A percentile compares a stretch with the other conserved stretches of the same genome.
Conservation (phyloP, 2,329 filamentous ascomycete species). For the Penicillium sp. region DNA sequence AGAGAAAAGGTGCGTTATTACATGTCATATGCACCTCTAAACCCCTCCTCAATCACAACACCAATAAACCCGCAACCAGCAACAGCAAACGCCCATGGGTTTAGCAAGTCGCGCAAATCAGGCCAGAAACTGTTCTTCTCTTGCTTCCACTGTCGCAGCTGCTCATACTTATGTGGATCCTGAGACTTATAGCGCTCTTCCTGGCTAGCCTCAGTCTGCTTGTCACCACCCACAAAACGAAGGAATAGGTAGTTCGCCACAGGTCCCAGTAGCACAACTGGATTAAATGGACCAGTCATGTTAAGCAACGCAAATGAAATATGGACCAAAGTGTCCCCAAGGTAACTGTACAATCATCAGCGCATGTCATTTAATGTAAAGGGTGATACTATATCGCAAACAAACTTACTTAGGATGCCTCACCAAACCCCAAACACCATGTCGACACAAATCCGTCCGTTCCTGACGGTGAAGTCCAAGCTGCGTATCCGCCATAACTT, state of each 20-base stretch:
- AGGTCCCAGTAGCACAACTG: conserved; percentile 56
- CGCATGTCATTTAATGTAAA: background rate
- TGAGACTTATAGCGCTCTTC: conserved; percentile 53
- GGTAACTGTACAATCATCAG: conserved; percentile 48
- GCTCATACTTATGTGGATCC: conserved; percentile 53
- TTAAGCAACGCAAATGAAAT: conserved; percentile 60
- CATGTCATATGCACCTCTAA: conserved; percentile 16
- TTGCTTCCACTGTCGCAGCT: conserved; percentile 53
- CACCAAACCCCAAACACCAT: conserved; percentile 63
- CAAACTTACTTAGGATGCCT: conserved; percentile 61
- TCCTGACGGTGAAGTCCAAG: conserved; percentile 53
- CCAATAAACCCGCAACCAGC: conserved; percentile 52
- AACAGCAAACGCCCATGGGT: conserved; percentile 59
- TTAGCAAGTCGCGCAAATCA: conserved; percentile 48
- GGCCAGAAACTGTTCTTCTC: conserved; percentile 65
- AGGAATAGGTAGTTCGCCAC: conserved; percentile 61
- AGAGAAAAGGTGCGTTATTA: background rate
- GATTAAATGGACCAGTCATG: conserved; percentile 55
- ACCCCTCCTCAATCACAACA: conserved; percentile 47
- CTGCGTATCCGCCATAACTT: conserved; percentile 59
- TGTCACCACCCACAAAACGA: conserved; percentile 58
- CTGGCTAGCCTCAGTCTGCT: conserved; percentile 55
- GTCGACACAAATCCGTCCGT: conserved; percentile 47
- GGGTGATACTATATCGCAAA: background rate
- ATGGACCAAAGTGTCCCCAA: conserved; percentile 61